These are phyloP conservation scores for Trichoderma brevicompactum DNA, from an alignment of 2,329 filamentous ascomycete species.

Conservation along the genomic window DNA sequence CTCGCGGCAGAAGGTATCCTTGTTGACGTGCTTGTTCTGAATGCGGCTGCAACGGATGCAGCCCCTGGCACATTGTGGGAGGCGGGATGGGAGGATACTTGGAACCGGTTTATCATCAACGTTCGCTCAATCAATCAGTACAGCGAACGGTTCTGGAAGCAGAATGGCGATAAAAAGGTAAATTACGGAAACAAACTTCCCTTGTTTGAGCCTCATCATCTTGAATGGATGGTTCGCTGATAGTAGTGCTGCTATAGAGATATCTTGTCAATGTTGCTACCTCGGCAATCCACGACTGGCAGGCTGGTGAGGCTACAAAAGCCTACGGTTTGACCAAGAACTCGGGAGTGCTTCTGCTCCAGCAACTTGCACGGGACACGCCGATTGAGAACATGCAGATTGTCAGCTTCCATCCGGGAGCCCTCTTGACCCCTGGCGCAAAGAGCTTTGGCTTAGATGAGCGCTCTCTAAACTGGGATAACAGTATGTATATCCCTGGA, in stretches of 20 bases:
- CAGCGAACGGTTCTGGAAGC: conserved; percentile 34
- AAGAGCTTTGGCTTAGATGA: conserved; percentile 29
- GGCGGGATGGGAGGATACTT: conserved; percentile 25
- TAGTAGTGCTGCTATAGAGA: conserved; percentile 3
- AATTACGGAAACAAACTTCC: neutral
- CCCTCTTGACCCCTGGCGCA: conserved; percentile 39
- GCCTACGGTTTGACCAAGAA: conserved; percentile 44
- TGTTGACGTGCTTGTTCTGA: conserved; percentile 37
- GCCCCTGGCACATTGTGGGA: conserved; percentile 24
- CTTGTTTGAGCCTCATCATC: neutral
- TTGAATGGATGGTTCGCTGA: neutral
- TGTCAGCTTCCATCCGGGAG: conserved; percentile 45
- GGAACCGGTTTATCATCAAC: conserved; percentile 28
- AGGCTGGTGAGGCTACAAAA: conserved; percentile 23
- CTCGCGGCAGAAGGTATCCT: conserved; percentile 34
- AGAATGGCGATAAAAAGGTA: conserved; percentile 33
- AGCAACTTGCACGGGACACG: conserved; percentile 41
- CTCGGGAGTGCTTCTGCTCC: conserved; percentile 40
- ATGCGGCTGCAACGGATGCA: conserved; percentile 30
- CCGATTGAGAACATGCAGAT: conserved; percentile 42
- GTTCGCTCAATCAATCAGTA: conserved; percentile 26
- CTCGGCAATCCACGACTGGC: conserved; percentile 35
- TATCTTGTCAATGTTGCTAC: conserved; percentile 26
- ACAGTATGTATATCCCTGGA: neutral
- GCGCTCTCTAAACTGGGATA: conserved; percentile 15